These are phyloP conservation scores for Thielaviopsis ethacetica DNA, from an alignment of 2,329 filamentous ascomycete genomes.

Conservation along the genomic window DNA sequence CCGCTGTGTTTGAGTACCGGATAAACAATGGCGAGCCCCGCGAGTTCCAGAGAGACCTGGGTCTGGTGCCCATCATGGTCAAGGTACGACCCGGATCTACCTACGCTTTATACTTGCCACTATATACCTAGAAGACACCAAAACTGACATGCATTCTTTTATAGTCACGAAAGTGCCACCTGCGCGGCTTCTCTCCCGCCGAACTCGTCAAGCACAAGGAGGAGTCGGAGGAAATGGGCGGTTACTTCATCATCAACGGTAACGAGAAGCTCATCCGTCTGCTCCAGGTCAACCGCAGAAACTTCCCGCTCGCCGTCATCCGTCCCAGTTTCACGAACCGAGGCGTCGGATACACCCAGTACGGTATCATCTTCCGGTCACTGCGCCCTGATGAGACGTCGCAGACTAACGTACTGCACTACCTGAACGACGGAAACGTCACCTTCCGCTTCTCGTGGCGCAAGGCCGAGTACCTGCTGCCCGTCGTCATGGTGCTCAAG, in stretches of 20 bases:
- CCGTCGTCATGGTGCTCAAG: slow-evolving; percentile 92
- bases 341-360: slow-evolving; percentile 74
- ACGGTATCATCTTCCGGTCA: slow-evolving; percentile 78
- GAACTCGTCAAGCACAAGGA: slow-evolving; percentile 76
- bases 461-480: slow-evolving; percentile 92
- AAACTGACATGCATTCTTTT: slow-evolving; percentile 1
- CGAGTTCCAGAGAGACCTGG: slow-evolving; percentile 71
- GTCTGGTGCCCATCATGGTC: slow-evolving; percentile 84
- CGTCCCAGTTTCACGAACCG: slow-evolving; percentile 80
- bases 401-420: slow-evolving; percentile 93
- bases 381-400: slow-evolving; percentile 96
- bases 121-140: not conserved
- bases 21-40: slow-evolving; percentile 77
- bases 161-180: slow-evolving; percentile 77
- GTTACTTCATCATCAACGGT: slow-evolving; percentile 95
- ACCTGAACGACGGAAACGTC: slow-evolving; percentile 86
- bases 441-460: slow-evolving; percentile 97
- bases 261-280: slow-evolving; percentile 94
- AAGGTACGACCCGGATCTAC: slow-evolving; percentile 40
- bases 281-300: slow-evolving; percentile 75
- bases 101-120: not conserved
- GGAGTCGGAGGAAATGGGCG: slow-evolving; percentile 88
- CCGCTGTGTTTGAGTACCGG: slow-evolving; percentile 66
- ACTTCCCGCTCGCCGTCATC: slow-evolving; percentile 89
- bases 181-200: slow-evolving; percentile 70